These are phyloP conservation scores for Scenedesmus sp. DNA, from an alignment of 163 green algal species.

Conservation along the genomic window DNA sequence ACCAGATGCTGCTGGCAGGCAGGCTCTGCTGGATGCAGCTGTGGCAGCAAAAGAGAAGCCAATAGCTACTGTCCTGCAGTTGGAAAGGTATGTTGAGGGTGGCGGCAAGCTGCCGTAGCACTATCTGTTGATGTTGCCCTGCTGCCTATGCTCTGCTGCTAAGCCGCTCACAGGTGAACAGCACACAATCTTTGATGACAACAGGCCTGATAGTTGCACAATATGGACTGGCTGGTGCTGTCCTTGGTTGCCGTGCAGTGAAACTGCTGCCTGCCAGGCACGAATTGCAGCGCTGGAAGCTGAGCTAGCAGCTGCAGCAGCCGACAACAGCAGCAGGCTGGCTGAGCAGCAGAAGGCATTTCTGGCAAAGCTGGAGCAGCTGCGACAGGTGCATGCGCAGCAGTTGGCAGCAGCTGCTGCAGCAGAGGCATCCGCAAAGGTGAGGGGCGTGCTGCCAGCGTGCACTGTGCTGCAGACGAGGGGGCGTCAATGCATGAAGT, in stretches of 20 bases:
- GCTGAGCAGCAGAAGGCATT: constrained; percentile 60
- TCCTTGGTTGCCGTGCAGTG: background rate
- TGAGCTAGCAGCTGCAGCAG: constrained; percentile 47
- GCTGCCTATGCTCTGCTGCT: background rate
- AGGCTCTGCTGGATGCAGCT: constrained; percentile 23
- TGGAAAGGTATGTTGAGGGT: constrained; percentile 29
- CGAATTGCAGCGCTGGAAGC: constrained; percentile 38
- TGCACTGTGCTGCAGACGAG: background rate
- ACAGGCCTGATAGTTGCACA: background rate
- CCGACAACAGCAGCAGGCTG: constrained; percentile 29
- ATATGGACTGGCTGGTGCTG: background rate
- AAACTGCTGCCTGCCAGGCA: constrained; percentile 41
- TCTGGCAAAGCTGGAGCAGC: constrained; percentile 55
- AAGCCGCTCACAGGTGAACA: background rate
- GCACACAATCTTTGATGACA: background rate
- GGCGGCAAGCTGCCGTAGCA: background rate
- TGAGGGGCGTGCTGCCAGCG: background rate
- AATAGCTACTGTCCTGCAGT: background rate
- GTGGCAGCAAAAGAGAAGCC: constrained; percentile 43
- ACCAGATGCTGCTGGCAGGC: constrained; percentile 11
- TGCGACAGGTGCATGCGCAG: constrained; percentile 53
- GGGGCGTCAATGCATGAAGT: too few relatives aligned
- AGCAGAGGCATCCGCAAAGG: constrained; percentile 7
- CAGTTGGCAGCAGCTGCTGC: constrained; percentile 45
- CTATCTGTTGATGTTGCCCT: background rate